Percentiles rank a stretch among this genome's conserved stretches.
These are phyloP conservation scores for Tylopilus subfusipes DNA, from an alignment of 768 basidiomycete species.

Conservation along the genomic window DNA sequence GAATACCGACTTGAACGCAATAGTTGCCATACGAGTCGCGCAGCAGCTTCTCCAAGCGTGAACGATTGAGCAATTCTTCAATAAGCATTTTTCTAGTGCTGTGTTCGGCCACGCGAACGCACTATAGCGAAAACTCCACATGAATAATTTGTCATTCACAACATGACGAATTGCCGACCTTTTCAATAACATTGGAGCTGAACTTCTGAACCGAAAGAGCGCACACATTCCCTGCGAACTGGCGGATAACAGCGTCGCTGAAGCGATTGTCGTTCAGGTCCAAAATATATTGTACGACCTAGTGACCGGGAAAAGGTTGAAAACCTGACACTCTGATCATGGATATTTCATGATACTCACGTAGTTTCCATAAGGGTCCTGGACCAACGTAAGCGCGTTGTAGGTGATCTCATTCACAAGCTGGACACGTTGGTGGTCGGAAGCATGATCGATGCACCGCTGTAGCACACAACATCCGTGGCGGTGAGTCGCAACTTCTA, in stretches of 20 bases:
- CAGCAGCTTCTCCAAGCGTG: conserved; percentile 90
- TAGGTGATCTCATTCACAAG: conserved; percentile 99
- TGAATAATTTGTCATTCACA: neutral
- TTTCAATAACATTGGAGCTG: conserved; percentile 98
- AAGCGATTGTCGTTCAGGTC: conserved; percentile 98
- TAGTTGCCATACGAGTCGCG: conserved; percentile 97
- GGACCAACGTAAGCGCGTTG: conserved; percentile 94
- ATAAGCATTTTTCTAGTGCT: conserved; percentile 92
- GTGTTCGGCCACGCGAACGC: conserved; percentile 93
- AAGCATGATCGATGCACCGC: conserved; percentile 97
- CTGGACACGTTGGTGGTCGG: conserved; percentile 91
- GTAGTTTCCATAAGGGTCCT: conserved; percentile 95
- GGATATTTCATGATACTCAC: conserved; percentile 39
- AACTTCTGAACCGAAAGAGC: conserved; percentile 98
- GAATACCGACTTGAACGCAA: conserved; percentile 71
- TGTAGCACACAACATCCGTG: conserved; percentile 99
- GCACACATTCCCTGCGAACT: conserved; percentile 97
- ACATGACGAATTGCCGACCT: conserved; percentile 44
- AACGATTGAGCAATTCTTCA: conserved; percentile 91
- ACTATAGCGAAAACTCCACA: conserved; percentile 35
- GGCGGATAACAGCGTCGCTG: conserved; percentile 95
- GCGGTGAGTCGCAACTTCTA: conserved; percentile 96
- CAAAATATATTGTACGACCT: conserved; percentile 97
- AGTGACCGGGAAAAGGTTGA: conserved; percentile 5
- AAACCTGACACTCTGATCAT: neutral